phyloP scores from a whole-genome alignment of 768 basidiomycete species.

The Hortiboletus campestris region DNA sequence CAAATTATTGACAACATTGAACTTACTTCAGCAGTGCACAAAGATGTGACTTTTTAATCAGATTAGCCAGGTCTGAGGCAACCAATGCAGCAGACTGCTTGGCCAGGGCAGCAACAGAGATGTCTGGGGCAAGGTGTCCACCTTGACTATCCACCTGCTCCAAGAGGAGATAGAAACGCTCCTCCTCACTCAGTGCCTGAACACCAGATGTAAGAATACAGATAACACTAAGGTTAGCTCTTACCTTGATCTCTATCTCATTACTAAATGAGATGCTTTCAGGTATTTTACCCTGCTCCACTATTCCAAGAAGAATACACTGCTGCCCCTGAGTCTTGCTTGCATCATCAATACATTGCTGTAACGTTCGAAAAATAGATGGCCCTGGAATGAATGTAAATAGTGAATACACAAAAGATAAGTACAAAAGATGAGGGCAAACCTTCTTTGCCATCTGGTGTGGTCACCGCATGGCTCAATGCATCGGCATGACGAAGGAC shows the following conservation, averaged over 20 bases:
- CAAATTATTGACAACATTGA: not conserved
- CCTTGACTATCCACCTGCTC: slow-evolving; percentile 38
- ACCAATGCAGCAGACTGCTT: slow-evolving; percentile 90
- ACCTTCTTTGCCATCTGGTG: slow-evolving; percentile 65
- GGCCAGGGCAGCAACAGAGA: slow-evolving; percentile 69
- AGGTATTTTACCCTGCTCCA: slow-evolving; percentile 64
- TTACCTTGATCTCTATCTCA: slow-evolving; percentile 72
- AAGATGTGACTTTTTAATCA: slow-evolving; percentile 58
- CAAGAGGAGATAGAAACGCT: slow-evolving; percentile 62
- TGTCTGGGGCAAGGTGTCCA: slow-evolving; percentile 63
- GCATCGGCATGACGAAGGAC: slow-evolving; percentile 81
- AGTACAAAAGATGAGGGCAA: not conserved
- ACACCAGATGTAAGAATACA: not conserved
- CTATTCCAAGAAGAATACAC: slow-evolving; percentile 71
- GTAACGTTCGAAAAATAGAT: slow-evolving; percentile 52
- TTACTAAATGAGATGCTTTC: slow-evolving; percentile 79
- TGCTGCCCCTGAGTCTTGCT: slow-evolving; percentile 68
- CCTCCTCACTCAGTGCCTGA: slow-evolving; percentile 79
- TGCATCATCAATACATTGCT: slow-evolving; percentile 58
- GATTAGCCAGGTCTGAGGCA: slow-evolving; percentile 72
- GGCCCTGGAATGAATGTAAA: slow-evolving; percentile 44
- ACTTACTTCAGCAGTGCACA: slow-evolving; percentile 38
- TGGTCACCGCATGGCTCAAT: slow-evolving; percentile 58
- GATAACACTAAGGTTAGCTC: not conserved
- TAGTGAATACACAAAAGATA: not conserved